phyloP scores from a whole-genome alignment of 768 basidiomycete genomes.

The Russula ochroleuca region DNA sequence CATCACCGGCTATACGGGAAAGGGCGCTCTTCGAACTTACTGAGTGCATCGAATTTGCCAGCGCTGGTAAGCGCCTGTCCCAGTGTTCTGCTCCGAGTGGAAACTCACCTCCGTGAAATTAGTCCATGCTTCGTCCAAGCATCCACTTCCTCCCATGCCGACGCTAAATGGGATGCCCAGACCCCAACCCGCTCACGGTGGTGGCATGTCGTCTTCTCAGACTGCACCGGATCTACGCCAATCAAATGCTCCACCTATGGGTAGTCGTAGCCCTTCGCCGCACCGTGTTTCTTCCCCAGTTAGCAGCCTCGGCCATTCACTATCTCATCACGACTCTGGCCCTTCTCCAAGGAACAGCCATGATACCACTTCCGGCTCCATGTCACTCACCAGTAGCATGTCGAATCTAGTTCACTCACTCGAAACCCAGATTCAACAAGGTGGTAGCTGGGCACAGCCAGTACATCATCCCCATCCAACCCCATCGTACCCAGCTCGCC shows the following conservation, averaged over 20 bases:
- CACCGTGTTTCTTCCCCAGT: conserved; percentile 27
- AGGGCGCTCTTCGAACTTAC: conserved; percentile 63
- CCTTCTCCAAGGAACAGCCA: conserved; percentile 23
- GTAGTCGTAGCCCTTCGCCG: conserved; percentile 30
- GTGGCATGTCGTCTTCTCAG: conserved; percentile 21
- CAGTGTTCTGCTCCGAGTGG: neutral
- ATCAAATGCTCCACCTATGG: neutral
- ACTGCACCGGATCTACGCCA: conserved; percentile 26
- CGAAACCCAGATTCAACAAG: conserved; percentile 35
- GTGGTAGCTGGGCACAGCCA: conserved; percentile 25
- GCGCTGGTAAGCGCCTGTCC: conserved; percentile 51
- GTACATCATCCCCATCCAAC: conserved; percentile 28
- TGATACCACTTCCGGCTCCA: conserved; percentile 1
- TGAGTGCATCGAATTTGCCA: conserved; percentile 82
- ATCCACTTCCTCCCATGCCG: conserved; percentile 65
- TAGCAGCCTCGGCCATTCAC: conserved; percentile 4
- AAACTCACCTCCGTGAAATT: neutral
- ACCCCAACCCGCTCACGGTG: neutral
- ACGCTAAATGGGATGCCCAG: conserved; percentile 34
- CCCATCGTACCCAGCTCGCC: conserved; percentile 28
- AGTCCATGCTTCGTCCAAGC: conserved; percentile 45
- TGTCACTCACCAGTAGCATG: conserved; percentile 27
- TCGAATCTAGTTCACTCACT: conserved; percentile 31
- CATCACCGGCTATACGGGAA: conserved; percentile 56
- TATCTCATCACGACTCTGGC: conserved; percentile 10